These are phyloP conservation scores for Musa itinerans DNA, from an alignment of 176 grass and related monocot species.

Conservation along the genomic window DNA sequence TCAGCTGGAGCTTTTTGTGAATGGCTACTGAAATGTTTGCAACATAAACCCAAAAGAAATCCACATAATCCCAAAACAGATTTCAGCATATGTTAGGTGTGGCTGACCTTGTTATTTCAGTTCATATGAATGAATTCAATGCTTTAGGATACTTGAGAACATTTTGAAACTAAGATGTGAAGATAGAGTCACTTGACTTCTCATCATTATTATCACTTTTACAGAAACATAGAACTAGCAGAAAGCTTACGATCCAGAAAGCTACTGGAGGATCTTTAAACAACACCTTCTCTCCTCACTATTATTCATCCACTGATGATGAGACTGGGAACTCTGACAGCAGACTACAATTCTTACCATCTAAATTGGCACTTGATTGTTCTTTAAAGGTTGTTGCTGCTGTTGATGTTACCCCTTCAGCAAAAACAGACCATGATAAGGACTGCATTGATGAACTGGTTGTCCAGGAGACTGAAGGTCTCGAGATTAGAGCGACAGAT, in stretches of 20 bases:
- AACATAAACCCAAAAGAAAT: constrained; percentile 1
- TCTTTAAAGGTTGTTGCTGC: neutral
- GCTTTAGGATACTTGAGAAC: neutral
- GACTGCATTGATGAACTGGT: neutral
- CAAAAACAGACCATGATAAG: constrained; percentile 6
- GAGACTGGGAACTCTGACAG: neutral
- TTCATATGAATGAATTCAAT: neutral
- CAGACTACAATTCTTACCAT: neutral
- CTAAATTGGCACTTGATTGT: neutral
- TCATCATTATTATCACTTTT: neutral
- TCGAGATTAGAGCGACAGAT: constrained; percentile 13
- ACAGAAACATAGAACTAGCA: constrained; percentile 11
- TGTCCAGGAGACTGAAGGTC: constrained; percentile 18
- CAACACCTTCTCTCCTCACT: neutral
- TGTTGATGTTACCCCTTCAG: neutral
- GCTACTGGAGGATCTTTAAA: neutral
- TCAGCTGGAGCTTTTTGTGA: neutral
- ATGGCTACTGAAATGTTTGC: neutral
- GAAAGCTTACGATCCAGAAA: constrained; percentile 5
- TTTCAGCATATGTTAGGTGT: neutral
- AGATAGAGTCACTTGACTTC: neutral
- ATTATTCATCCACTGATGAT: constrained; percentile 1
- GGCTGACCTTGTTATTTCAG: neutral
- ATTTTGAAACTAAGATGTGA: neutral
- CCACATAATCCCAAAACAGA: neutral